phyloP scores from a whole-genome alignment of 192 early-diverging fungal species.

The Coemansia sp. region DNA sequence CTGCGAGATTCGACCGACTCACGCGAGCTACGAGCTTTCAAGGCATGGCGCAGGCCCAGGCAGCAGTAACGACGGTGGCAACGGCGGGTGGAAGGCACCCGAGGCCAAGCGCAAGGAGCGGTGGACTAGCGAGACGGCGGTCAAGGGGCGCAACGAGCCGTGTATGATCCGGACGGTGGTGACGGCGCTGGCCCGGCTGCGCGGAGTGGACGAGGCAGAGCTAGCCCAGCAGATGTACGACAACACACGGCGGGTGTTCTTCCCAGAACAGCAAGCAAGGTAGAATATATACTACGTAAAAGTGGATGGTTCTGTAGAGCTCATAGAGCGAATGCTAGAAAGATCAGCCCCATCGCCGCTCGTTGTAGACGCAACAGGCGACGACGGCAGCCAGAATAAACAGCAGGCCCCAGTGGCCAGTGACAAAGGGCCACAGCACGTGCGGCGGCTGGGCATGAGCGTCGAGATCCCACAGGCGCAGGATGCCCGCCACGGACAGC shows the following conservation, averaged over 20 bases:
- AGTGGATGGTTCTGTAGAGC: too few species aligned
- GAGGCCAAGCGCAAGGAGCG: conserved; percentile 71
- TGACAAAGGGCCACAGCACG: conserved; percentile 46
- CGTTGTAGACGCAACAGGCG: conserved; percentile 46
- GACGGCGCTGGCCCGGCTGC: conserved; percentile 58
- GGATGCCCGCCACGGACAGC: conserved; percentile 19
- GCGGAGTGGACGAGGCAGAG: conserved; percentile 46
- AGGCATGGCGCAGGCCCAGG: too few species aligned
- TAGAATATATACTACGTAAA: neutral
- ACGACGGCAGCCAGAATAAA: conserved; percentile 42
- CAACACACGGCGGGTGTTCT: conserved; percentile 67
- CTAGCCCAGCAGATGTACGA: conserved; percentile 58
- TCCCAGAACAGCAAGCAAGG: conserved; percentile 17
- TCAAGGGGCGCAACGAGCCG: conserved; percentile 84
- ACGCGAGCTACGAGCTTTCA: conserved; percentile 68
- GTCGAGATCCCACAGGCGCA: conserved; percentile 47
- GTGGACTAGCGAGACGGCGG: conserved; percentile 48
- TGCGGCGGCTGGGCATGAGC: conserved; percentile 38
- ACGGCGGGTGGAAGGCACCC: conserved; percentile 17
- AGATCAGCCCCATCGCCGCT: conserved; percentile 33
- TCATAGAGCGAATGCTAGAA: too few species aligned
- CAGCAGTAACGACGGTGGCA: conserved; percentile 12
- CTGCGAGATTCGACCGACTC: conserved; percentile 84
- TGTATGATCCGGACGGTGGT: conserved; percentile 72
- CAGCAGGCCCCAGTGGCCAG: conserved; percentile 48